These are phyloP conservation scores for Apiotrichum brassicae DNA, from an alignment of 1,284 basidiomycete species.

Conservation along the genomic window DNA sequence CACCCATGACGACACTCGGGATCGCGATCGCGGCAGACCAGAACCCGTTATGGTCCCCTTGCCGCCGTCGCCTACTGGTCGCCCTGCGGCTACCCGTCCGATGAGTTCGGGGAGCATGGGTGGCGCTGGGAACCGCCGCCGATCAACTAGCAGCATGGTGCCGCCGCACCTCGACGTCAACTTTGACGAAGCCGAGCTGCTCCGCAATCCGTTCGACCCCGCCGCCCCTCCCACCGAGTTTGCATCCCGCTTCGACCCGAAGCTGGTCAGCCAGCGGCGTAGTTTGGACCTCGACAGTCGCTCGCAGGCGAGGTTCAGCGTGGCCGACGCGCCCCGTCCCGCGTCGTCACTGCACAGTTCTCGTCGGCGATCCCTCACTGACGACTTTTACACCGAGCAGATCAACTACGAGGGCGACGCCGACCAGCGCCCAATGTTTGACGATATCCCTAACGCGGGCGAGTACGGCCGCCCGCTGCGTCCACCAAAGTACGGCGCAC, in stretches of 20 bases:
- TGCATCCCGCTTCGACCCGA: slow-evolving; percentile 41
- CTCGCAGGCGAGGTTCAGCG: neutral
- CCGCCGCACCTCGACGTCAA: slow-evolving; percentile 4
- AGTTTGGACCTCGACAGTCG: neutral
- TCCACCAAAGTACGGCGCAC: slow-evolving; percentile 24
- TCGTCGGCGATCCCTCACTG: slow-evolving; percentile 2
- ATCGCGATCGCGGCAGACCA: neutral
- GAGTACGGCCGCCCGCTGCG: slow-evolving; percentile 35
- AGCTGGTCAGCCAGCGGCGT: slow-evolving; percentile 14
- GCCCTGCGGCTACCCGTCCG: neutral
- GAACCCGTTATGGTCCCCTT: slow-evolving; percentile 26
- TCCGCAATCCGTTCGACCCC: slow-evolving; percentile 40
- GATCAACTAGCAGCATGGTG: slow-evolving; percentile 1
- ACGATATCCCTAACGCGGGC: slow-evolving; percentile 32
- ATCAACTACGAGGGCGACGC: neutral
- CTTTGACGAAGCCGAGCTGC: slow-evolving; percentile 16
- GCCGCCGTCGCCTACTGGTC: slow-evolving; percentile 5
- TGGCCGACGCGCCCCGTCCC: neutral
- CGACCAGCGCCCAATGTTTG: slow-evolving; percentile 1
- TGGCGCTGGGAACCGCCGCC: neutral
- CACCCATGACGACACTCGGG: neutral
- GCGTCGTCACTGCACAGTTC: neutral
- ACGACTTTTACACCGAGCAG: neutral
- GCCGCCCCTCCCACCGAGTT: slow-evolving; percentile 34
- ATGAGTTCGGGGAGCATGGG: neutral